These are phyloP conservation scores for Sideroxylon spinosum DNA, from an alignment of 179 eudicot species.

Conservation along the genomic window DNA sequence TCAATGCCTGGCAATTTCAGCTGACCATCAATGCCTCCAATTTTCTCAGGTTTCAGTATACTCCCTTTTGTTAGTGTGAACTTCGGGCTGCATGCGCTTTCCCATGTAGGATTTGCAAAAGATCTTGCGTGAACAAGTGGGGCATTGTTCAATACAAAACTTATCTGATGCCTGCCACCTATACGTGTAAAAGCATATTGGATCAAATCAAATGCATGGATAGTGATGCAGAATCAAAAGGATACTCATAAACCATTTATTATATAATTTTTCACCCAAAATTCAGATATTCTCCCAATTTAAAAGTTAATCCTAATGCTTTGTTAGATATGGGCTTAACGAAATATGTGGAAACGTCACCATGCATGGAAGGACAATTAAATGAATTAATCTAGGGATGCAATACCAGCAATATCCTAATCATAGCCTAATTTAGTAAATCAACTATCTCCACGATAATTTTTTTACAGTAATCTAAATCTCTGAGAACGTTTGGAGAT, in stretches of 20 bases:
- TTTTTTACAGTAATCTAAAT: not conserved
- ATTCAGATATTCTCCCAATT: not conserved
- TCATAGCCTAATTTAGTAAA: not conserved
- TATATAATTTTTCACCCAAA: not conserved
- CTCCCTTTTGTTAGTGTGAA: slow-evolving; percentile 40
- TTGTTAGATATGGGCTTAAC: not conserved
- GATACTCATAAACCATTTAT: not conserved
- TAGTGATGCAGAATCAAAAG: not conserved
- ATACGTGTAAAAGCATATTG: slow-evolving; percentile 24
- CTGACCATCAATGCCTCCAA: slow-evolving; percentile 35
- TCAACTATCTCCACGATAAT: not conserved
- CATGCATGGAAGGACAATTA: slow-evolving; percentile 1
- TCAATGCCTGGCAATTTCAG: slow-evolving; percentile 35
- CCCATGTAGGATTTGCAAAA: slow-evolving; percentile 44
- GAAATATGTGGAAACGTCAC: not conserved
- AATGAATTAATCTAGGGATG: not conserved
- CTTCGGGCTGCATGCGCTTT: slow-evolving; percentile 43
- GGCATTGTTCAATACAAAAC: slow-evolving; percentile 48
- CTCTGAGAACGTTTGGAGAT: not conserved
- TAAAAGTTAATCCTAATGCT: not conserved
- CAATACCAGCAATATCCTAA: not conserved
- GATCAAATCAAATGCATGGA: slow-evolving; percentile 9
- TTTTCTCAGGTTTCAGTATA: slow-evolving; percentile 30
- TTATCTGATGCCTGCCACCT: slow-evolving; percentile 69
- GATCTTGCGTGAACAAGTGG: slow-evolving; percentile 45